Evolutionary conservation across 2,329 filamentous ascomycete genomes (phyloP).

Genomic region (Periconia macrospinosa): DNA sequence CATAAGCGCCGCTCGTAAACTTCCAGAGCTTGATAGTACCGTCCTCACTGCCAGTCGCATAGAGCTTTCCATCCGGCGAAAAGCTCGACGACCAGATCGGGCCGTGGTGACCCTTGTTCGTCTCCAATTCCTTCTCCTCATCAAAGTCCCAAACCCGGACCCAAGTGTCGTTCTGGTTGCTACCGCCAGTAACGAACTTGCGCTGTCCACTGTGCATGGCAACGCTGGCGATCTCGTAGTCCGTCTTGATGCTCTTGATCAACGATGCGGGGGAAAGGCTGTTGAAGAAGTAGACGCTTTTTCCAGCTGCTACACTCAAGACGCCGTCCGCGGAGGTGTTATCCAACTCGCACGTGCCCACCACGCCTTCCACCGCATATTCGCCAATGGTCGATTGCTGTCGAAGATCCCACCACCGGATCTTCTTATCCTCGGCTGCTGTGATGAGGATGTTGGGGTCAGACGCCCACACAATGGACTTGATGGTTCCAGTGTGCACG

Average conservation of each 20-base stretch:
- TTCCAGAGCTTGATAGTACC: constrained; percentile 95
- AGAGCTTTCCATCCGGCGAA: constrained; percentile 92
- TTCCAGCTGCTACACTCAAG: constrained; percentile 89
- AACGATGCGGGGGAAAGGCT: constrained; percentile 67
- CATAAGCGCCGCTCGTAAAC: constrained; percentile 65
- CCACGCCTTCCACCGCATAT: constrained; percentile 77
- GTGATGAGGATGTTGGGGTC: constrained; percentile 89
- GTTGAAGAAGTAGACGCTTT: constrained; percentile 90
- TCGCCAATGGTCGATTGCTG: constrained; percentile 74
- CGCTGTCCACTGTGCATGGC: constrained; percentile 79
- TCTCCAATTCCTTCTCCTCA: constrained; percentile 79
- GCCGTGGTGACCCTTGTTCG: constrained; percentile 95
- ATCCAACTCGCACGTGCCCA: constrained; percentile 85
- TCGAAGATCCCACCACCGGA: constrained; percentile 93
- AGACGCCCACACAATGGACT: constrained; percentile 91
- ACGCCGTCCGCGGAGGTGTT: constrained; percentile 69
- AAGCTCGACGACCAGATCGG: constrained; percentile 96
- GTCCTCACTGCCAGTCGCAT: constrained; percentile 94
- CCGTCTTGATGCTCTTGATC: constrained; percentile 78
- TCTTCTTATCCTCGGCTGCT: constrained; percentile 83
- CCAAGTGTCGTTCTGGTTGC: constrained; percentile 80
- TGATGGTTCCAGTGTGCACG: constrained; percentile 85
- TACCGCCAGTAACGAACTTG: constrained; percentile 87
- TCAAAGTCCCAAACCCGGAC: constrained; percentile 93
- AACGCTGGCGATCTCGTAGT: constrained; percentile 88